Percentiles rank a stretch among this genome's conserved stretches.
These are phyloP conservation scores for Claviceps paspali DNA, from an alignment of 2,329 filamentous ascomycete species.

Conservation along the genomic window DNA sequence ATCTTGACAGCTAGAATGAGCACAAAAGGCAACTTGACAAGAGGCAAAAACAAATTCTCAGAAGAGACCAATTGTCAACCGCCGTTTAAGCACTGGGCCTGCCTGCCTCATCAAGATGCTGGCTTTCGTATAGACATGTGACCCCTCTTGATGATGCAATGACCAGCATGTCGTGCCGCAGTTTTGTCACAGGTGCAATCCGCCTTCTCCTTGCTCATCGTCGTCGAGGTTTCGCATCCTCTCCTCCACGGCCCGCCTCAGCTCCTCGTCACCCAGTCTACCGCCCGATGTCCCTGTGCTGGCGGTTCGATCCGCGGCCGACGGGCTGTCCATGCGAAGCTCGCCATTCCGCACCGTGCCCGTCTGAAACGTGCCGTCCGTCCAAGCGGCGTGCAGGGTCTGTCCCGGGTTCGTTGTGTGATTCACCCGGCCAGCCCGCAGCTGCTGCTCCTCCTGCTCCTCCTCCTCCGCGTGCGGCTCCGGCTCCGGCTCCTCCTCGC, in stretches of 20 bases:
- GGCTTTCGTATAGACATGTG: too few species aligned
- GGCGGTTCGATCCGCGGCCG: slow-evolving; percentile 8
- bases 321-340: slow-evolving; percentile 26
- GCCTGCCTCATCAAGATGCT: too few species aligned
- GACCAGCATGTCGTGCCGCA: too few species aligned
- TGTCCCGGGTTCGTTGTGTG: too few species aligned
- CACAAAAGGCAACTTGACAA: too few species aligned
- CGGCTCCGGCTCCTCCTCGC: slow-evolving; percentile 27
- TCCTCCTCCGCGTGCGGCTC: slow-evolving; percentile 8
- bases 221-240: slow-evolving; percentile 31
- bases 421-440: too few species aligned
- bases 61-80: too few species aligned
- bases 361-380: slow-evolving; percentile 47
- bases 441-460: too few species aligned
- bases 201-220: slow-evolving; percentile 37
- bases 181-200: slow-evolving; percentile 41
- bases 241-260: slow-evolving; percentile 39
- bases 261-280: slow-evolving; percentile 41
- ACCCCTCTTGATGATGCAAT: too few species aligned
- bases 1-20: too few species aligned
- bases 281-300: slow-evolving; percentile 19
- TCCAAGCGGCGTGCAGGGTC: slow-evolving; percentile 37
- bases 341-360: slow-evolving; percentile 38
- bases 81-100: too few species aligned
- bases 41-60: too few species aligned